phyloP scores from a whole-genome alignment of 2,329 filamentous ascomycete species.

The Ceratocystis harringtonii region DNA sequence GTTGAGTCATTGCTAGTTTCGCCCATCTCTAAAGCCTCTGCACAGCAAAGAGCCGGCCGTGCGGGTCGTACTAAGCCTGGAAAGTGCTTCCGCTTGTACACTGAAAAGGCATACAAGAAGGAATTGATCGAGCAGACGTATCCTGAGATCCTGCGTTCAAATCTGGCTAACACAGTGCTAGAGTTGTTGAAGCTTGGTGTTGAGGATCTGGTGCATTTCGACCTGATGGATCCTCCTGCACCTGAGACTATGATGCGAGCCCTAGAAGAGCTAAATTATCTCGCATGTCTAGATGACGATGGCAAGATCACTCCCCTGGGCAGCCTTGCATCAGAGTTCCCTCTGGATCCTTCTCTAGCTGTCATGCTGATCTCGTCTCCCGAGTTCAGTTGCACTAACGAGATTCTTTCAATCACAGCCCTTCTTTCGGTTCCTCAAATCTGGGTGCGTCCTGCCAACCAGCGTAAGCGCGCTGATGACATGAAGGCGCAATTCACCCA shows the following conservation, averaged over 20 bases:
- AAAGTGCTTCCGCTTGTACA: conserved; percentile 96
- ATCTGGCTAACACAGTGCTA: conserved; percentile 84
- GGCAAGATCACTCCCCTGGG: conserved; percentile 81
- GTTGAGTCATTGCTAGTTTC: conserved; percentile 96
- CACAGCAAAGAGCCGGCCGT: conserved; percentile 95
- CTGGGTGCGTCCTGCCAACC: conserved; percentile 72
- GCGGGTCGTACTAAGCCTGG: conserved; percentile 95
- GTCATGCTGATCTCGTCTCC: conserved; percentile 97
- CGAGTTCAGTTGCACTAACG: conserved; percentile 97
- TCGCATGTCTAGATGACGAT: conserved; percentile 91
- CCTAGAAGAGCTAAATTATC: conserved; percentile 91
- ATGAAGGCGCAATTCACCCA: conserved; percentile 95
- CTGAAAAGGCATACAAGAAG: conserved; percentile 89
- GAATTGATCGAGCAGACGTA: conserved; percentile 96
- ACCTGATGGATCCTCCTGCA: conserved; percentile 94
- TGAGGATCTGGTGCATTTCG: conserved; percentile 92
- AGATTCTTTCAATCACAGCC: conserved; percentile 88
- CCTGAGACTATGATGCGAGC: conserved; percentile 98
- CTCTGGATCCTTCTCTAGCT: conserved; percentile 80
- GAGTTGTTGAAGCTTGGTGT: conserved; percentile 96
- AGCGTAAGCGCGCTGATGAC: conserved; percentile 83
- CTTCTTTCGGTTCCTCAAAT: conserved; percentile 89
- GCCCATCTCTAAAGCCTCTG: conserved; percentile 93
- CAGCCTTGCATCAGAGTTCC: conserved; percentile 81
- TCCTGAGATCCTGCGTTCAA: conserved; percentile 87